Base-by-base conservation (phyloP, 202 grass and related monocot species). In the Saccharum hybrid region DNA sequence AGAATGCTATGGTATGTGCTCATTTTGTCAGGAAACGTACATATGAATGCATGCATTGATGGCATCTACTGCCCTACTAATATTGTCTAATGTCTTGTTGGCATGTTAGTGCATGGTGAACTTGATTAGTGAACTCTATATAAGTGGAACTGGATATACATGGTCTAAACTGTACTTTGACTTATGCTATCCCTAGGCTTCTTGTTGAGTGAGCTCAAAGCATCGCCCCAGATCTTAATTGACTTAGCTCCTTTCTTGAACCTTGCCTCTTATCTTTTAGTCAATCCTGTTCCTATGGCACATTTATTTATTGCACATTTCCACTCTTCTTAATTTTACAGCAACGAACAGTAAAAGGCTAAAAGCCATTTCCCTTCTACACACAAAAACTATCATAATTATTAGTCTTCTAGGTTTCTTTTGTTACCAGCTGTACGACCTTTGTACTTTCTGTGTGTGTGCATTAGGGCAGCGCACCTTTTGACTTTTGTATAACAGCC, bases 1-100 rank as follows among this genome's bases (percentile, higher is more conserved):
- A 45, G 83, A 87, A 86, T 83, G 80, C 88, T 86, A 64, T 87
- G 88, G 84, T 87, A 90, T 65, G 84, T 83, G 31, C 4, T 74
- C 39, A 22, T 68, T 54, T 80, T 83, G 8, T 80, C 40, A 4
- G 62, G 42, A 64, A 6, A 63, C 43, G 40, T 49, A 31, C 19
- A 52, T 74, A 45, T 74, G 48, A 63, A 18, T 33, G 26, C 2
- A 7, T 51, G 63, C 11, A 8, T 34, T 11, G 19, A 18, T n/a
- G 48, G 65, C 28, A 23, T 49, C 26, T 66, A 40, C 45, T 36
- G 28, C 33, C 14, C 63, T 54, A 2, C 45, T 70, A 43, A 54
- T 72, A 66, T 72, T 6, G 6, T 72, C 15, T 67, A 23, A 14
- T 68, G 39, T 48, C 10, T 83, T 43, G 46, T 37, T 78, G 67